A percentile compares a stretch with the other conserved stretches of the same genome.
These are phyloP conservation scores for Alternaria gaisen DNA, from an alignment of 2,329 filamentous ascomycete species.

Conservation along the genomic window DNA sequence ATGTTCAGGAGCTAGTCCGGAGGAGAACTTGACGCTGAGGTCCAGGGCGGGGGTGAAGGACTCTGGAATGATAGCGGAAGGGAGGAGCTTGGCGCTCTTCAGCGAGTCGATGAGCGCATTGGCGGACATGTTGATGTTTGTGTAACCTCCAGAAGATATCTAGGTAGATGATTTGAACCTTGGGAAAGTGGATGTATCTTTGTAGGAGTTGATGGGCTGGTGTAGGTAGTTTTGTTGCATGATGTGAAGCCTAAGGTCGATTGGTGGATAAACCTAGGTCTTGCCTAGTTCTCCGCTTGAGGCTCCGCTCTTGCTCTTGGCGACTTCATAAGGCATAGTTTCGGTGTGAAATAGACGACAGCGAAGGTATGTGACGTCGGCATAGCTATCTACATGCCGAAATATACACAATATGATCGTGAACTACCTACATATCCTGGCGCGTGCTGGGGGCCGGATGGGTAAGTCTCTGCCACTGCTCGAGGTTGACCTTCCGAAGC, in stretches of 20 bases:
- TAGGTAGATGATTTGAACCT: no score
- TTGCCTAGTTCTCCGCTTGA: conserved; percentile 9
- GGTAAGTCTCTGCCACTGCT: neutral
- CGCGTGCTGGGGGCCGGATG: neutral
- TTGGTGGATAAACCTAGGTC: conserved; percentile 23
- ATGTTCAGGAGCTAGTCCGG: conserved; percentile 30
- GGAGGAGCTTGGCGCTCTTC: conserved; percentile 37
- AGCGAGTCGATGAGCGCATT: conserved; percentile 35
- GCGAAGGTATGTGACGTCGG: neutral
- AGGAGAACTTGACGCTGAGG: conserved; percentile 49
- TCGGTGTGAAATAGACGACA: conserved; percentile 10
- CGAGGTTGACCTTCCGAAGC: rapidly evolving
- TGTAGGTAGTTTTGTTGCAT: conserved; percentile 12
- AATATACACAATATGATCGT: neutral
- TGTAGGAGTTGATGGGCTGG: neutral
- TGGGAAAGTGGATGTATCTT: neutral
- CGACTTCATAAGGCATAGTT: conserved; percentile 11
- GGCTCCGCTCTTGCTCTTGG: conserved; percentile 18
- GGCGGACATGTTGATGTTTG: conserved; percentile 5
- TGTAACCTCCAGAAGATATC: neutral
- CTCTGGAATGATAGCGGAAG: conserved; percentile 52
- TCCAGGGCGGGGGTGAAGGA: conserved; percentile 55
- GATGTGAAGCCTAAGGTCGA: neutral
- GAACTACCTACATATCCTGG: neutral
- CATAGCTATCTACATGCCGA: neutral